Percentiles rank a stretch among this genome's conserved stretches.
phyloP scores from a whole-genome alignment of 164 flowering plant species.

The Vitis cinerea region DNA sequence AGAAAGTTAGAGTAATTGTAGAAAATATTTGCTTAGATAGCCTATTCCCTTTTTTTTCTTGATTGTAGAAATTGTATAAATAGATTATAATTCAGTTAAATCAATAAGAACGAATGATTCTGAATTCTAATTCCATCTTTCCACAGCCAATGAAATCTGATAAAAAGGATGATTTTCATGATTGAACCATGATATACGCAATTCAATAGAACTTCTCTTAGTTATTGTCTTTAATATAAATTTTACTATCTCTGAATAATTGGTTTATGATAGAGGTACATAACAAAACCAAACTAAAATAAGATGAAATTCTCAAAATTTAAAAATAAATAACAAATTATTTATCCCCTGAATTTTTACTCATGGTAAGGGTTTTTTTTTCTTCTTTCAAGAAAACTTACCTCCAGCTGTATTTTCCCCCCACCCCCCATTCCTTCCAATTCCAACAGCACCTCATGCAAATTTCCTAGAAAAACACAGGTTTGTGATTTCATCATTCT shows the following conservation, averaged over 20 bases:
- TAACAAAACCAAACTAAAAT: too few species aligned
- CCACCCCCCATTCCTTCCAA: conserved; percentile 99
- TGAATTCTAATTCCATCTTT: too few species aligned
- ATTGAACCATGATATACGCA: neutral
- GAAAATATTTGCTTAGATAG: too few species aligned
- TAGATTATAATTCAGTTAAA: too few species aligned
- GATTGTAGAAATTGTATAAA: too few species aligned
- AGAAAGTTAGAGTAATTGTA: too few species aligned
- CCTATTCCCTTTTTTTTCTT: too few species aligned
- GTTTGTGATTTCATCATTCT: neutral
- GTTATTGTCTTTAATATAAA: neutral
- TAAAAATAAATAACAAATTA: neutral
- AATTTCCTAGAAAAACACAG: conserved; percentile 50
- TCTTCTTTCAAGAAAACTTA: conserved; percentile 19
- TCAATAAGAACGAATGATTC: too few species aligned
- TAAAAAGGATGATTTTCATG: too few species aligned
- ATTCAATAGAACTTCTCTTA: neutral
- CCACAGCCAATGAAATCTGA: too few species aligned
- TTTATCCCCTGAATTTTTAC: neutral
- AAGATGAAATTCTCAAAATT: too few species aligned
- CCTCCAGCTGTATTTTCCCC: conserved; percentile 90
- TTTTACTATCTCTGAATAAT: too few species aligned
- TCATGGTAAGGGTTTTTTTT: neutral
- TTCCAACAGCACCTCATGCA: conserved; percentile 73
- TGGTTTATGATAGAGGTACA: neutral